Conservation (phyloP, 208 protist genomes). For the Trichomonas gallinae region DNA sequence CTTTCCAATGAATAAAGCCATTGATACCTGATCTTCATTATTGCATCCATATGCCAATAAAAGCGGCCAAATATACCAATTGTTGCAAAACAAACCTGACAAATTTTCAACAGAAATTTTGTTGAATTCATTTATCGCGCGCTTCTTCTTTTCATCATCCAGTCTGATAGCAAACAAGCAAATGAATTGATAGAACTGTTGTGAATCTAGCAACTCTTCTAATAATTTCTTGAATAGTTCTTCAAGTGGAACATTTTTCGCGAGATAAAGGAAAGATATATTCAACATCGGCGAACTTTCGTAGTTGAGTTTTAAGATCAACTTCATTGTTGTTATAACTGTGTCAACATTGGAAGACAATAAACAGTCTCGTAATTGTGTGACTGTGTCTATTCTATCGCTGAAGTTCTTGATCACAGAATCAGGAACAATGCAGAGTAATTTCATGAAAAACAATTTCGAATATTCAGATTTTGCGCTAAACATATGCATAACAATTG, state of each 20-base stretch:
- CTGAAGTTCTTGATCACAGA: background rate
- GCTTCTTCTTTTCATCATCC: background rate
- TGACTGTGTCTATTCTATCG: background rate
- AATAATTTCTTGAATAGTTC: background rate
- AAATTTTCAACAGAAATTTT: background rate
- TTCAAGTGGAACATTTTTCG: background rate
- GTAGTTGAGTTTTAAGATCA: background rate
- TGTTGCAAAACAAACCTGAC: background rate
- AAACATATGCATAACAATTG: background rate
- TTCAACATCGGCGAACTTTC: background rate
- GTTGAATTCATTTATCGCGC: too few species aligned
- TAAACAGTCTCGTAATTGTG: background rate
- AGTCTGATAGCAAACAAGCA: background rate
- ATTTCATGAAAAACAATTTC: background rate
- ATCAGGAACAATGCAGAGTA: background rate
- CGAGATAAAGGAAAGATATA: background rate
- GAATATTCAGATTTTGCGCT: background rate
- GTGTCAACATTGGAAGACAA: background rate
- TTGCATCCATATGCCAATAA: background rate
- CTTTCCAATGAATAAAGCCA: background rate
- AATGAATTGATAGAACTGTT: background rate
- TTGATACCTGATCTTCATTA: background rate
- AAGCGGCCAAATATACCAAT: background rate
- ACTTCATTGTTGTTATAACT: background rate
- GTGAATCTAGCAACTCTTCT: background rate